phyloP scores from a whole-genome alignment of 495 filamentous ascomycete species.

The Xylaria curta region DNA sequence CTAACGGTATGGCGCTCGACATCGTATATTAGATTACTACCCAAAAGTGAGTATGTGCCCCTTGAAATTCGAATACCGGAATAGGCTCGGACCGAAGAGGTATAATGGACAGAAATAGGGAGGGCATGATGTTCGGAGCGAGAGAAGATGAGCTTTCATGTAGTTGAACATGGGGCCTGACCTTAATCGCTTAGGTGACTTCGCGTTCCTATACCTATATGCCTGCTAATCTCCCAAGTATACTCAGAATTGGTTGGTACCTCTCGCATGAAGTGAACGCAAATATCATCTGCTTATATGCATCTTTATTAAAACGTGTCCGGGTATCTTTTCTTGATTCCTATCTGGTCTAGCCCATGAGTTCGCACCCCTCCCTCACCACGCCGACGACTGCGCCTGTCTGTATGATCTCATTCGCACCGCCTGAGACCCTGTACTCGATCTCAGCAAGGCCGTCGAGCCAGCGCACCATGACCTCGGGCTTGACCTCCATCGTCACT shows the following conservation, averaged over 20 bases:
- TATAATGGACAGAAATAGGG: background rate
- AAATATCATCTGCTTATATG: background rate
- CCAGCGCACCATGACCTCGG: conserved; percentile 88
- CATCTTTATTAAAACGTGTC: background rate
- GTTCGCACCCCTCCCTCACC: conserved; percentile 82
- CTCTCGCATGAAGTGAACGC: background rate
- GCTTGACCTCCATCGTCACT: conserved; percentile 80
- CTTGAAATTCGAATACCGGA: background rate
- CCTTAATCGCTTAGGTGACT: background rate
- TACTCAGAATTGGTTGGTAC: background rate
- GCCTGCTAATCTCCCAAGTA: background rate
- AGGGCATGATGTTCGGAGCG: background rate
- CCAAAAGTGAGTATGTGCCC: background rate
- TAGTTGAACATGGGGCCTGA: background rate
- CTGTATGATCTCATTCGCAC: conserved; percentile 88
- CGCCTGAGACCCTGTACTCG: conserved; percentile 87
- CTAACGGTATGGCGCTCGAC: background rate
- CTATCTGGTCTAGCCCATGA: conserved; percentile 55
- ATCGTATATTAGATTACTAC: background rate
- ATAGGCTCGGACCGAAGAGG: background rate
- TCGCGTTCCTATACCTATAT: too few species aligned
- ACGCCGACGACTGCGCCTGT: conserved; percentile 92
- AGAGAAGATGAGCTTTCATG: background rate
- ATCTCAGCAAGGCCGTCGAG: conserved; percentile 90
- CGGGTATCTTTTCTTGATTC: conserved; percentile 28